These are phyloP conservation scores for Pulveroboletus sp. DNA, from an alignment of 768 basidiomycete species.

Conservation along the genomic window DNA sequence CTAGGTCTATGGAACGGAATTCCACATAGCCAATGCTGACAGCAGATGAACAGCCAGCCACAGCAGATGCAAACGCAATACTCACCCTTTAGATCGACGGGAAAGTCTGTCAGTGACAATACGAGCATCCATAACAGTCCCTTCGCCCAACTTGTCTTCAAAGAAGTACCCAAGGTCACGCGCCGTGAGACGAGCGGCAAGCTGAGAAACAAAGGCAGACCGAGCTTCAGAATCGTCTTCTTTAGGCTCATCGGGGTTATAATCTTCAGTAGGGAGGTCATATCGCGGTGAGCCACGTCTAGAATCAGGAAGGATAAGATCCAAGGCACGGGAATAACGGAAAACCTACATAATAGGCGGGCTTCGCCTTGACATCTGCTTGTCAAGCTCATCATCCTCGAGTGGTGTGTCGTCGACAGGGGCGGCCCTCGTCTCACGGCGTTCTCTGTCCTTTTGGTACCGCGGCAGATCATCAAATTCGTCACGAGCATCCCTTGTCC, in stretches of 20 bases:
- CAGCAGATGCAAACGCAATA: neutral
- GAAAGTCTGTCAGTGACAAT: slow-evolving; percentile 96
- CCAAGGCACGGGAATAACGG: slow-evolving; percentile 4
- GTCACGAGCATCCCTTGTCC: slow-evolving; percentile 46
- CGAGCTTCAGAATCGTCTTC: slow-evolving; percentile 98
- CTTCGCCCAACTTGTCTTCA: slow-evolving; percentile 93
- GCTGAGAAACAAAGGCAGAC: slow-evolving; percentile 97
- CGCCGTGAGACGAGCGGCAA: slow-evolving; percentile 94
- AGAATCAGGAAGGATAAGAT: slow-evolving; percentile 7
- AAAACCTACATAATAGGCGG: slow-evolving; percentile 44
- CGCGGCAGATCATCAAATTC: slow-evolving; percentile 57
- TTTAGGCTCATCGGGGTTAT: slow-evolving; percentile 83
- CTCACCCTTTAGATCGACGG: slow-evolving; percentile 95
- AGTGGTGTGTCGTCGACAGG: slow-evolving; percentile 40
- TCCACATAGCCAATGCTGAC: slow-evolving; percentile 96
- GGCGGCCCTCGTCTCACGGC: slow-evolving; percentile 37
- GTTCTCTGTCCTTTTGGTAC: slow-evolving; percentile 41
- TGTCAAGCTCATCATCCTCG: slow-evolving; percentile 32
- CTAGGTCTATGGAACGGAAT: slow-evolving; percentile 84
- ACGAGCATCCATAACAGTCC: slow-evolving; percentile 89
- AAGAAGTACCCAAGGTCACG: slow-evolving; percentile 98
- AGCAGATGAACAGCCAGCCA: slow-evolving; percentile 4
- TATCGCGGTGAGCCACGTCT: slow-evolving; percentile 74
- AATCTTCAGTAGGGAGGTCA: slow-evolving; percentile 62
- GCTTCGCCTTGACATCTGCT: slow-evolving; percentile 32